These are phyloP conservation scores for Phaeolepiota aurea DNA, from an alignment of 768 basidiomycete genomes.

Conservation along the genomic window DNA sequence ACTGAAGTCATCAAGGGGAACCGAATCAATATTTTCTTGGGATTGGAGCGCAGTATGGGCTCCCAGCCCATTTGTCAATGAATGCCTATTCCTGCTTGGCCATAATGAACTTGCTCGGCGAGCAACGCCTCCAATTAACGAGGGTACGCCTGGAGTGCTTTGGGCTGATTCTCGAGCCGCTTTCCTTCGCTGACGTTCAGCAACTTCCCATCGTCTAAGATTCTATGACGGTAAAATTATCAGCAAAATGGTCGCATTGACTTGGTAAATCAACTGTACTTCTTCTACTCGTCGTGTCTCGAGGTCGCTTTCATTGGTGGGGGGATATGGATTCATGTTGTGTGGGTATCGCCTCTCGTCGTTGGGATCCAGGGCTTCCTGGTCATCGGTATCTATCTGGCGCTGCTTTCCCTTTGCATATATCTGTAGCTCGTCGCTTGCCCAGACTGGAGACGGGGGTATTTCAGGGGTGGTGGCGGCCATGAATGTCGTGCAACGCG, in stretches of 20 bases:
- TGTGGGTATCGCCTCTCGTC: constrained; percentile 16
- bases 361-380: constrained; percentile 15
- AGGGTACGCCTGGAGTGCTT: constrained; percentile 19
- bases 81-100: constrained; percentile 28
- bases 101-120: constrained; percentile 54
- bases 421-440: neutral
- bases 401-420: constrained; percentile 22
- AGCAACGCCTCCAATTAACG: constrained; percentile 51
- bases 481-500: neutral
- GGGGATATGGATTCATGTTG: constrained; percentile 44
- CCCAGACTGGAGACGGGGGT: neutral
- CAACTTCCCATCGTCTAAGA: constrained; percentile 68
- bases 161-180: constrained; percentile 49
- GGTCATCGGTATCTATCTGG: constrained; percentile 14
- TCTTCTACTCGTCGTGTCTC: constrained; percentile 68
- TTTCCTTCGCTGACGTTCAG: constrained; percentile 70
- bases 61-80: constrained; percentile 23
- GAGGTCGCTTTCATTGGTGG: constrained; percentile 52
- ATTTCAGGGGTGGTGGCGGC: neutral
- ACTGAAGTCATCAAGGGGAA: constrained; percentile 46
- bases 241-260: constrained; percentile 5
- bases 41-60: constrained; percentile 40
- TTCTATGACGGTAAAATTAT: constrained; percentile 38
- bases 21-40: constrained; percentile 41
- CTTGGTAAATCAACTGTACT: constrained; percentile 28